phyloP scores from a whole-genome alignment of 768 basidiomycete genomes.

The Naganishia kalamii region DNA sequence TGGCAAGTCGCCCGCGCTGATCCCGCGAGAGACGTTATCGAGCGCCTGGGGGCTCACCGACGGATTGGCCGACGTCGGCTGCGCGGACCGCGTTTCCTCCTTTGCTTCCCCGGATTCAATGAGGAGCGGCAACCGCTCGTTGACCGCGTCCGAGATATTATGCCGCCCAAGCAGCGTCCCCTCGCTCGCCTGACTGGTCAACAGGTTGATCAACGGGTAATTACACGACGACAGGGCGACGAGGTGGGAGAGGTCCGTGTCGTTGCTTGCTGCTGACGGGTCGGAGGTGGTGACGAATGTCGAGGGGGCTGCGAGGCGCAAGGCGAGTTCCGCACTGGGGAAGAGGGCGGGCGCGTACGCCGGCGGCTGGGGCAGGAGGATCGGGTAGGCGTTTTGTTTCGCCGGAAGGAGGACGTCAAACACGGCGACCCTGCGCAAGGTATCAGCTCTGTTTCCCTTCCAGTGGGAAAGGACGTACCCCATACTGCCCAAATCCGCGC shows the following conservation, averaged over 20 bases:
- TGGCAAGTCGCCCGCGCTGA: too few species aligned
- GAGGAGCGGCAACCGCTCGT: slow-evolving; percentile 34
- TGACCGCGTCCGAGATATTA: slow-evolving; percentile 32
- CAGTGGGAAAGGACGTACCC: too few species aligned
- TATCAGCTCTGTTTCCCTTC: slow-evolving; percentile 16
- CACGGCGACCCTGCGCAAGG: slow-evolving; percentile 36
- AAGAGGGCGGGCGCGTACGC: slow-evolving; percentile 68
- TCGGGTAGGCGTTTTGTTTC: slow-evolving; percentile 54
- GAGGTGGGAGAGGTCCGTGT: slow-evolving; percentile 46
- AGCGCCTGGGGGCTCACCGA: too few species aligned
- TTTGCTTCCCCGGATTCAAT: slow-evolving; percentile 30
- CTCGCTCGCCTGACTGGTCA: slow-evolving; percentile 32
- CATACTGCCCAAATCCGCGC: slow-evolving; percentile 48
- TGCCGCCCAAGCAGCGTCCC: slow-evolving; percentile 34
- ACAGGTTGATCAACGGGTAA: slow-evolving; percentile 67
- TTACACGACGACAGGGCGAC: slow-evolving; percentile 79
- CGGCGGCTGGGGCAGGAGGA: slow-evolving; percentile 81
- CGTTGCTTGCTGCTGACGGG: slow-evolving; percentile 40
- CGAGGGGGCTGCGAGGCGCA: slow-evolving; percentile 44
- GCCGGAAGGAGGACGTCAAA: slow-evolving; percentile 44
- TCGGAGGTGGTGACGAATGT: slow-evolving; percentile 37
- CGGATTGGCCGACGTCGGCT: not conserved
- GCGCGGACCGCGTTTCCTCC: too few species aligned
- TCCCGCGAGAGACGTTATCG: too few species aligned
- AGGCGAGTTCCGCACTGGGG: slow-evolving; percentile 47